Base-by-base conservation (phyloP, 805 yeast species). In the Lipomyces yamanashiensis region DNA sequence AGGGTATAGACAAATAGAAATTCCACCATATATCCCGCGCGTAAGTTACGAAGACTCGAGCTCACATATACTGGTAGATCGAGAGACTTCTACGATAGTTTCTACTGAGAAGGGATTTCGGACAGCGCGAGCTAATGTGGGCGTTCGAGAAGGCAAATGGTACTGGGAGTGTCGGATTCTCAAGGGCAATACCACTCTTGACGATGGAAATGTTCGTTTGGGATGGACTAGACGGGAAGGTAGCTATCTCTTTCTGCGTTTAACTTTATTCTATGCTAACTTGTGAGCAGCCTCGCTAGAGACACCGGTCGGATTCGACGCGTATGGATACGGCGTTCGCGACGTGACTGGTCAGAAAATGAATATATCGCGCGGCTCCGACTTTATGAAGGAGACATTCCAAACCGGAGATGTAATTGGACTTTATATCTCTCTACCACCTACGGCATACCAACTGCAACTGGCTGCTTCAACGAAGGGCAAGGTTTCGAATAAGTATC, bases 271-370 rank as follows among this genome's bases (percentile, higher is more conserved):
- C 41, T 47, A 17, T 19, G 19, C 48, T 36, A 10, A 23, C n/a
- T 12, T 45, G 23, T 44, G 28, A 21, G 15, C 49, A 64, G 95
- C 97, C 1, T 84, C 91, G 55, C 76, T 92, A 50, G 98, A 93
- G 70, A 96, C 96, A 0, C 98, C 99, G 0, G 95, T 92, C 6
- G 99, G 99, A 2, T 90, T 85, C 71, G 98, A 95, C 75, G 93
- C 92, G 0, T 95, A 92, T 76, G 93, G 97, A 0, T 93, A 95
- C 75, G 98, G 97, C 1, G 72, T 95, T 1, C 81, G 98, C 63
- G 98, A 93, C 76, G 81, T 82, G 43, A 80, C 82, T 7, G 92
- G 96, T 1, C 89, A 89, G 68, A 84, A 84, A 36, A 81, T 95
- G 28, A 96, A 95, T 67, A 76, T 88, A 50, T 87, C 93, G 63